Evolutionary conservation across 2,329 filamentous ascomycete species (phyloP).

Genomic region (Fusarium agapanthi): DNA sequence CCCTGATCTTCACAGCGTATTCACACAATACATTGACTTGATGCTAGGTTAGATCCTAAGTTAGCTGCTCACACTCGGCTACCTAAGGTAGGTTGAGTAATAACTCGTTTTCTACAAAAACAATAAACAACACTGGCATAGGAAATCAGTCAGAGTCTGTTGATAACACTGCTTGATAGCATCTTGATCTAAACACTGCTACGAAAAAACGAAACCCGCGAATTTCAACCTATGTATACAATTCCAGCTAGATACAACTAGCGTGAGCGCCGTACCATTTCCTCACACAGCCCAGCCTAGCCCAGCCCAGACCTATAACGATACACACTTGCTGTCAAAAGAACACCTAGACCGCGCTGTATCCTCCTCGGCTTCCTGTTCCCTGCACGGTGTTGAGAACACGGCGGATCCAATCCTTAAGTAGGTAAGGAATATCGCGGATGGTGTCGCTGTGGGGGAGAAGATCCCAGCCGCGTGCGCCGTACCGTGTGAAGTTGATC

Average conservation of each 20-base stretch:
- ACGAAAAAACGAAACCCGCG: slow-evolving; percentile 19
- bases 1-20: not conserved
- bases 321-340: not conserved
- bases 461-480: slow-evolving; percentile 93
- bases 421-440: slow-evolving; percentile 88
- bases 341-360: slow-evolving; percentile 80
- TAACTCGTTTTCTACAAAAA: not conserved
- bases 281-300: not conserved
- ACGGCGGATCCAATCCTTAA: slow-evolving; percentile 86
- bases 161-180: slow-evolving; percentile 8
- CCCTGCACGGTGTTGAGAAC: slow-evolving; percentile 87
- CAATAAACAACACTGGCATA: not conserved
- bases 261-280: slow-evolving; percentile 38
- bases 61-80: not conserved
- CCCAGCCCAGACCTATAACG: not conserved
- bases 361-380: slow-evolving; percentile 84
- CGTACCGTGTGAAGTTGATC: slow-evolving; percentile 98
- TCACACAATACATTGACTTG: not conserved
- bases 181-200: slow-evolving; percentile 32
- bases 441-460: slow-evolving; percentile 92
- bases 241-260: slow-evolving; percentile 37
- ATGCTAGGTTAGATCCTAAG: too few relatives aligned
- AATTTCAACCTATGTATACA: slow-evolving; percentile 39
- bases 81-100: too few relatives aligned
- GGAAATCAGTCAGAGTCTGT: not conserved